phyloP scores from a whole-genome alignment of 164 flowering plant species.

The Saururus chinensis region DNA sequence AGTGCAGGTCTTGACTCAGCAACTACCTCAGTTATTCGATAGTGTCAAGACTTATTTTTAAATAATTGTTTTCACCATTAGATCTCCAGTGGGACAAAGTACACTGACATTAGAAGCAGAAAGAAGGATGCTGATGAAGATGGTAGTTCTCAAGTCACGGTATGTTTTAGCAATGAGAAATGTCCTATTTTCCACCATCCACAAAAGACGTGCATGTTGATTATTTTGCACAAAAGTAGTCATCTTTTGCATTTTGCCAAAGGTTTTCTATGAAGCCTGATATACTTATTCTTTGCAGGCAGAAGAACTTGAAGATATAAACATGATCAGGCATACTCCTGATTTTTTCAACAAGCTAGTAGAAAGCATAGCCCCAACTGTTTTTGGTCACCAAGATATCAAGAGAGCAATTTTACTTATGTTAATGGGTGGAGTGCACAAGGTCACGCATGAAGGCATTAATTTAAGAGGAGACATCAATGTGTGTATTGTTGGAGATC shows the following conservation, averaged over 20 bases:
- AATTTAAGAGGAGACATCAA: slow-evolving; percentile 95
- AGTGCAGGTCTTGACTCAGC: slow-evolving; percentile 53
- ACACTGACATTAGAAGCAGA: slow-evolving; percentile 55
- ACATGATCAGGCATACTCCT: slow-evolving; percentile 73
- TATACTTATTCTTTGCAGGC: slow-evolving; percentile 23
- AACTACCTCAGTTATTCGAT: background rate
- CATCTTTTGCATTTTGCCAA: background rate
- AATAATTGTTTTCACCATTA: slow-evolving; percentile 6
- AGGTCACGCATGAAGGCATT: slow-evolving; percentile 93
- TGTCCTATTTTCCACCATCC: no score
- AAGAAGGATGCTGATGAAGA: slow-evolving; percentile 75
- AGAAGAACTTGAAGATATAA: slow-evolving; percentile 74
- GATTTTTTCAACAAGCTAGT: slow-evolving; percentile 92
- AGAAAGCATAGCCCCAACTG: slow-evolving; percentile 82
- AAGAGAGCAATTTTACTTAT: slow-evolving; percentile 91
- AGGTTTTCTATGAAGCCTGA: no score
- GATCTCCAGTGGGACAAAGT: slow-evolving; percentile 77
- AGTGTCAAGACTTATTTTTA: background rate
- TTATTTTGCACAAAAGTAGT: background rate
- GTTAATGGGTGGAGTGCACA: slow-evolving; percentile 96
- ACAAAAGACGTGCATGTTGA: background rate
- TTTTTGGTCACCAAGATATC: slow-evolving; percentile 95
- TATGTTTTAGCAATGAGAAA: slow-evolving; percentile 20
- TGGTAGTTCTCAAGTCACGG: slow-evolving; percentile 54
- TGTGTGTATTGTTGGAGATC: slow-evolving; percentile 98